Evolutionary conservation across 352 stramenopile species (phyloP), one percentile per base, ranked within the genome.

Genomic region (Salisapilia sapeloensis): DNA sequence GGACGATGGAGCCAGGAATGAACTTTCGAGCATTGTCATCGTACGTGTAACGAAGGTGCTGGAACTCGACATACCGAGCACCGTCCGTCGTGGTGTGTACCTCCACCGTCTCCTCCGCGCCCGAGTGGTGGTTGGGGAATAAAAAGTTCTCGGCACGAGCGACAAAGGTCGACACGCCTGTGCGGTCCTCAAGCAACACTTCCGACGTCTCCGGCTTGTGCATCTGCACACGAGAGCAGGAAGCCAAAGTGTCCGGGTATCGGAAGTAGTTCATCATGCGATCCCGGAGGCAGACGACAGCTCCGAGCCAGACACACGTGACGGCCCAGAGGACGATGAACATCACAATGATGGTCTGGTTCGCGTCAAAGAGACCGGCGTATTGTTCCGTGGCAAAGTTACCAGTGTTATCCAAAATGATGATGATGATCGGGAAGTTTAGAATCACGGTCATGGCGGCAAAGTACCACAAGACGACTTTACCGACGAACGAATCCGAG

Each of bases 41-140:
- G 21, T 46, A 76, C 10, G 48, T 66, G 45, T 72, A 76, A 25
- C 60, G 60, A 23, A 76, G n/a, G 44, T 76, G 60, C 38, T 76
- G 57, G 42, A 76, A 76, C 38, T 76, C 60, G 2, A 72, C 31
- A 30, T 47, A 66, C 6, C 60, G 60, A 6, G 19, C 41, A 7
- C 60, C 60, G 21, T 69, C 55, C 0, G 33, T 35, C 10, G 60
- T 54, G 23, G 33, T 48, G 0, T 24, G 42, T 2, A 56, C 47
- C 4, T 13, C 9, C 12, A 56, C 42, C 3, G 47, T 56, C 36
- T 56, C 19, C 30, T 56, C 43, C 2, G 48, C 32, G 19, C 38
- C 35, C 5, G 50, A 26, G 17, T 48, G 23, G 31, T 37, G 28
- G 35, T 44, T 24, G 13, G 45, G 45, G 38, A 53, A 53, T 19